A percentile compares a stretch with the other conserved stretches of the same genome.
phyloP scores from a whole-genome alignment of 2,329 filamentous ascomycete species.

The Metarhizium brunneum region DNA sequence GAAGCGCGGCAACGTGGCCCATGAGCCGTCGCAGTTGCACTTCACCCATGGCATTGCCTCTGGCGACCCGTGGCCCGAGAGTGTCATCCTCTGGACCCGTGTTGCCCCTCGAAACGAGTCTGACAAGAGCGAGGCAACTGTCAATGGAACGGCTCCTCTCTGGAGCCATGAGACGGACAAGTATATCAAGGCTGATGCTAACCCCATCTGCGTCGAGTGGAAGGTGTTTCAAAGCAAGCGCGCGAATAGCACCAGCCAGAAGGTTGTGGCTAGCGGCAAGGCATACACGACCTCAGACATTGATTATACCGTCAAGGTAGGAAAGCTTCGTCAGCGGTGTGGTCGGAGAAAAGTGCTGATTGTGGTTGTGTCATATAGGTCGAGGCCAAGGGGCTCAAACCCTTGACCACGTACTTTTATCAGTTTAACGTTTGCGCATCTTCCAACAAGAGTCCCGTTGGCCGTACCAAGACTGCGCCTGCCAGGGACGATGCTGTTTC shows the following conservation, averaged over 20 bases:
- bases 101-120: constrained; percentile 35
- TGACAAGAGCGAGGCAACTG: constrained; percentile 34
- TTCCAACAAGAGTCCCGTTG: constrained; percentile 50
- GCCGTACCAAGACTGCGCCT: constrained; percentile 63
- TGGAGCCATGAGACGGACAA: constrained; percentile 38
- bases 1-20: constrained; percentile 30
- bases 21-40: constrained; percentile 38
- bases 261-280: constrained; percentile 44
- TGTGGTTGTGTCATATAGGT: constrained; percentile 30
- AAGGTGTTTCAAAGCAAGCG: constrained; percentile 42
- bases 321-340: accelerated
- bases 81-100: constrained; percentile 47
- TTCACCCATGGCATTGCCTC: constrained; percentile 56
- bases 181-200: constrained; percentile 31
- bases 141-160: constrained; percentile 31
- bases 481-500: constrained; percentile 43
- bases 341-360: not conserved
- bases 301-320: constrained; percentile 64
- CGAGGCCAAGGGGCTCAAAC: constrained; percentile 51
- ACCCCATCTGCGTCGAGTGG: constrained; percentile 60
- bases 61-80: constrained; percentile 43
- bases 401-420: constrained; percentile 59
- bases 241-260: constrained; percentile 22
- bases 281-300: constrained; percentile 65
- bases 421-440: constrained; percentile 62